These are phyloP conservation scores for Diaporthe velutina DNA, from an alignment of 2,329 filamentous ascomycete genomes.

Conservation along the genomic window DNA sequence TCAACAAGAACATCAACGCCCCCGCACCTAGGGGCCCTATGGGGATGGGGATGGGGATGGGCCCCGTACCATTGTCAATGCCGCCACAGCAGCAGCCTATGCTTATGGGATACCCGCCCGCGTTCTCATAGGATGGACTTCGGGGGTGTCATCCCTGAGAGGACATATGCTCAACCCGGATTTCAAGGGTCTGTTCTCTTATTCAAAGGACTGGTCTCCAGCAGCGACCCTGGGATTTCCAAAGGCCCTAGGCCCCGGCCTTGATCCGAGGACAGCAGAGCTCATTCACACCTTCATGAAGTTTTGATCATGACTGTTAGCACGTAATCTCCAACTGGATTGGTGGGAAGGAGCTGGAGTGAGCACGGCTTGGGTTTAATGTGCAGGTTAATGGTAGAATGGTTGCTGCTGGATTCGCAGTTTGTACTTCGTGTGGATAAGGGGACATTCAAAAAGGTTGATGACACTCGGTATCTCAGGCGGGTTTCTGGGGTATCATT, in stretches of 20 bases:
- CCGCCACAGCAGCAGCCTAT: conserved; percentile 32
- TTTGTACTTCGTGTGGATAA: conserved; percentile 14
- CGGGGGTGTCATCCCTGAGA: neutral
- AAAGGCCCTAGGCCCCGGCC: neutral
- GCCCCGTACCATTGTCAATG: conserved; percentile 31
- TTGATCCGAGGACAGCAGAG: neutral
- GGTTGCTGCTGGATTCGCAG: neutral
- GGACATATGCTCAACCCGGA: neutral
- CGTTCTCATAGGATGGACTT: conserved; percentile 10
- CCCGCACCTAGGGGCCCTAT: conserved; percentile 36
- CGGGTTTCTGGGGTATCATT: conserved; percentile 8
- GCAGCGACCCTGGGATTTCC: neutral
- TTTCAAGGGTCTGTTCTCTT: neutral
- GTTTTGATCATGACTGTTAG: neutral
- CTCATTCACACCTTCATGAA: neutral
- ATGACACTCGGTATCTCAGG: neutral
- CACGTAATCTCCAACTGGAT: conserved; percentile 3
- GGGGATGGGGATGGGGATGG: conserved; percentile 27
- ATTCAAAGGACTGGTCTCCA: neutral
- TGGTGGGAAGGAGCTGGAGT: neutral
- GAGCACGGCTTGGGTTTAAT: conserved; percentile 18
- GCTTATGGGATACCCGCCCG: conserved; percentile 36
- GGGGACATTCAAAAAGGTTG: conserved; percentile 1
- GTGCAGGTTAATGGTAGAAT: conserved; percentile 8
- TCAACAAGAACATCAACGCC: conserved; percentile 62